A percentile compares a stretch with the other conserved stretches of the same genome.
phyloP scores from a whole-genome alignment of 345 rosid genomes.

The Durio zibethinus region DNA sequence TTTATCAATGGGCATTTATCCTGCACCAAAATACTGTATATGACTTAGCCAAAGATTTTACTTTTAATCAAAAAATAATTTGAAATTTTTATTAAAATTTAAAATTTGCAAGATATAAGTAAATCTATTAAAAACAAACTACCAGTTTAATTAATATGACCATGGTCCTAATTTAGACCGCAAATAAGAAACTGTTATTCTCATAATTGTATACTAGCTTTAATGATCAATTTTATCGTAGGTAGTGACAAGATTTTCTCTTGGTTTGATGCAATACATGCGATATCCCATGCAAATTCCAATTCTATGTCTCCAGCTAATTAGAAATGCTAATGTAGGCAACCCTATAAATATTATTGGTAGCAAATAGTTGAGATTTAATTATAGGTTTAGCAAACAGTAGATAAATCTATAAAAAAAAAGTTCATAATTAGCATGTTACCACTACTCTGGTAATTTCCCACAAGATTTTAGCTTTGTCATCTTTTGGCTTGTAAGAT shows the following conservation, averaged over 20 bases:
- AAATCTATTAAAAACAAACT: too few relatives aligned
- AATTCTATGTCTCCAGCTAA: slow-evolving; percentile 94
- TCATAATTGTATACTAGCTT: neutral
- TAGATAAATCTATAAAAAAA: neutral
- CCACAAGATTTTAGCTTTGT: slow-evolving; percentile 16
- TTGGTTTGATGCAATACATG: slow-evolving; percentile 56
- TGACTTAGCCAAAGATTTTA: too few relatives aligned
- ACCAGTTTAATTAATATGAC: neutral
- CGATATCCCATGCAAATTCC: slow-evolving; percentile 79
- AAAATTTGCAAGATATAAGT: too few relatives aligned
- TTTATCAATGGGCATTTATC: too few relatives aligned
- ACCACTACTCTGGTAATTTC: slow-evolving; percentile 35
- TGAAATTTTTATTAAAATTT: too few relatives aligned
- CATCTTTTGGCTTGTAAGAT: slow-evolving; percentile 45
- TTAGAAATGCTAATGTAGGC: slow-evolving; percentile 62
- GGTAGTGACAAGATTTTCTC: neutral
- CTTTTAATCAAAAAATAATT: too few relatives aligned
- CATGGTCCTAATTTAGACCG: neutral
- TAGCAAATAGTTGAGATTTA: neutral
- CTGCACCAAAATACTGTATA: too few relatives aligned
- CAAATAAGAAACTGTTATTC: neutral
- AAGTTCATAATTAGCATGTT: neutral
- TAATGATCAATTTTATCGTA: slow-evolving; percentile 2
- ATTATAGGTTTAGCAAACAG: too few relatives aligned
- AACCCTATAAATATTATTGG: slow-evolving; percentile 33